Percentiles rank a stretch among this genome's conserved stretches.
These are phyloP conservation scores for Aspergillus sp. DNA, from an alignment of 2,329 filamentous ascomycete species.

Conservation along the genomic window DNA sequence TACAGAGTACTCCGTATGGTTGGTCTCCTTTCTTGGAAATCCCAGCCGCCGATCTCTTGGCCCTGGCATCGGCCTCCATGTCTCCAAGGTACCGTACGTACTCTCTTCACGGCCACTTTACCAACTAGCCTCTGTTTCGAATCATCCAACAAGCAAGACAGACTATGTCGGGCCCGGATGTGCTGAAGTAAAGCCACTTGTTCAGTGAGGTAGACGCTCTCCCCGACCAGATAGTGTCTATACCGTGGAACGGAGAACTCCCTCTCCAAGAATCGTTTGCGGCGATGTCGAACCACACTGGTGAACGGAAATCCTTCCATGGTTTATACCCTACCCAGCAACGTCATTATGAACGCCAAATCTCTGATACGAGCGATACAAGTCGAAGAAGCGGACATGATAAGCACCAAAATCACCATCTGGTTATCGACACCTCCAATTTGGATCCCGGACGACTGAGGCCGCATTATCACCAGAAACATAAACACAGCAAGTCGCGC, in stretches of 20 bases:
- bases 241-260: neutral
- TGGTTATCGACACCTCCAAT: slow-evolving; percentile 13
- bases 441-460: slow-evolving; percentile 4
- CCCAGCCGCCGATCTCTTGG: too few relatives aligned
- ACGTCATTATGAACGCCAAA: slow-evolving; percentile 4
- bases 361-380: neutral
- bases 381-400: slow-evolving; percentile 3
- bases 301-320: neutral
- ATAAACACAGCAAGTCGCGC: slow-evolving; percentile 24
- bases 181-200: too few relatives aligned
- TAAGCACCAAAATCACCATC: slow-evolving; percentile 13
- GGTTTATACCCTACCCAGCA: slow-evolving; percentile 5
- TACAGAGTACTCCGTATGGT: too few relatives aligned
- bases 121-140: too few relatives aligned
- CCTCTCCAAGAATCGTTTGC: slow-evolving; percentile 10
- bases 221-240: too few relatives aligned
- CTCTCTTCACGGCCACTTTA: too few relatives aligned
- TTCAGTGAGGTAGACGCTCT: too few relatives aligned
- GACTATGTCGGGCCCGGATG: too few relatives aligned
- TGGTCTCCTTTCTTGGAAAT: too few relatives aligned
- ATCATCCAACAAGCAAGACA: too few relatives aligned
- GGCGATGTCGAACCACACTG: slow-evolving; percentile 4
- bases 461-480: slow-evolving; percentile 12
- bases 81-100: too few relatives aligned
- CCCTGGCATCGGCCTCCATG: too few relatives aligned